Evolutionary conservation across 164 flowering plant species (phyloP).

Genomic region (Sextonia rubra): DNA sequence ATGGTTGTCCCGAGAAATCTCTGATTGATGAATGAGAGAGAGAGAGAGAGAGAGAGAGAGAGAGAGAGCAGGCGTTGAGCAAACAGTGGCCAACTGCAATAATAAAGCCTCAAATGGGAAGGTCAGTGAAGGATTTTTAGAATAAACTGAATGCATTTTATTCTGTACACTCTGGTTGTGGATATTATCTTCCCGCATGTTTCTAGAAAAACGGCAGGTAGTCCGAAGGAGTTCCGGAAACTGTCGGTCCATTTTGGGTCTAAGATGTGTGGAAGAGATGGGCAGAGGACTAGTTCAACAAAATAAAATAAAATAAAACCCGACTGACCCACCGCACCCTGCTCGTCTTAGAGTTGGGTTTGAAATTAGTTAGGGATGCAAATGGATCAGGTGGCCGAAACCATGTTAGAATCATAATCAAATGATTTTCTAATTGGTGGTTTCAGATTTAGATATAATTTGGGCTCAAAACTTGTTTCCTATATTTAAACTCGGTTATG

Average conservation of each 20-base stretch:
- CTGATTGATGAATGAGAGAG: not conserved
- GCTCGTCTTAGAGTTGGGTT: too few relatives aligned
- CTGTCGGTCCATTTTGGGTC: not conserved
- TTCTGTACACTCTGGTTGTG: not conserved
- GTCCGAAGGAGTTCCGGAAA: not conserved
- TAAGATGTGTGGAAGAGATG: not conserved
- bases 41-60: not conserved
- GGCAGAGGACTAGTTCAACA: too few relatives aligned
- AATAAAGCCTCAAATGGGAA: not conserved
- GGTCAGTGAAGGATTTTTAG: not conserved
- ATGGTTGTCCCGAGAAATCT: not conserved
- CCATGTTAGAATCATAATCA: too few relatives aligned
- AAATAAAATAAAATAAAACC: too few relatives aligned
- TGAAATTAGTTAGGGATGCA: too few relatives aligned
- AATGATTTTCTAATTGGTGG: too few relatives aligned
- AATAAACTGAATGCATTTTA: not conserved
- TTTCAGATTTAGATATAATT: too few relatives aligned
- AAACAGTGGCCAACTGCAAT: not conserved
- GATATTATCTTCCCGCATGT: too few relatives aligned
- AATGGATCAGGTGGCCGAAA: too few relatives aligned
- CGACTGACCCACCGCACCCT: too few relatives aligned
- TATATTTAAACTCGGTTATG: too few relatives aligned
- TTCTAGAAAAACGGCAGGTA: not conserved
- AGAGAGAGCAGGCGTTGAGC: not conserved
- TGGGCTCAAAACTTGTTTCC: too few relatives aligned